These are phyloP conservation scores for Oleoguttula mirabilis DNA, from an alignment of 495 filamentous ascomycete genomes.

Conservation along the genomic window DNA sequence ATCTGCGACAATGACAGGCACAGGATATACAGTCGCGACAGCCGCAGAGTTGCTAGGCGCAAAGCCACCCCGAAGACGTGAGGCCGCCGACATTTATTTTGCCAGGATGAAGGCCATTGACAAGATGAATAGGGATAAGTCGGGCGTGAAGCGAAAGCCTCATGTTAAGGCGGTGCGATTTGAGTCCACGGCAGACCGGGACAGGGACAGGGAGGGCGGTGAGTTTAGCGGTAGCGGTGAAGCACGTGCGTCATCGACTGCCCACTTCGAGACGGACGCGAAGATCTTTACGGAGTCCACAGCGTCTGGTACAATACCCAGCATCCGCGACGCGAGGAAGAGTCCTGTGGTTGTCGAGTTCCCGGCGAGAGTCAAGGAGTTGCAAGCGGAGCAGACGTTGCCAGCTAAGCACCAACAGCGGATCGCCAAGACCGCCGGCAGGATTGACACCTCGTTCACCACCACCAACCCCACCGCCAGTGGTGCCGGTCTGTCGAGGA, in stretches of 20 bases:
- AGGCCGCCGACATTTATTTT: not conserved
- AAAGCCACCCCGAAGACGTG: slow-evolving; percentile 1
- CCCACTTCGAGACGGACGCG: too few relatives aligned
- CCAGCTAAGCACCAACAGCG: not conserved
- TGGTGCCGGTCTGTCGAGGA: not conserved
- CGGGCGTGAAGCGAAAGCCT: not conserved
- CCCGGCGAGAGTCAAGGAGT: not conserved
- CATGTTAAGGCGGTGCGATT: not conserved
- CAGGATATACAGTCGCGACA: not conserved
- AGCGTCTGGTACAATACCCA: not conserved
- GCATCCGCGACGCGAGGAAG: too few relatives aligned
- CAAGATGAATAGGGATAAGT: slow-evolving; percentile 2
- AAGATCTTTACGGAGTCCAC: too few relatives aligned
- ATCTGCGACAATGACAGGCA: too few relatives aligned
- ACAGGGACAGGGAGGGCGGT: not conserved
- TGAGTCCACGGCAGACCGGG: not conserved
- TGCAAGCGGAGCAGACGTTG: not conserved
- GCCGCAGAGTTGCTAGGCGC: slow-evolving; percentile 1
- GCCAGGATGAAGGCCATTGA: slow-evolving; percentile 1
- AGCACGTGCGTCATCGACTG: too few relatives aligned
- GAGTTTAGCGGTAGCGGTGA: too few relatives aligned
- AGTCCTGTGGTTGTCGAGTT: not conserved
- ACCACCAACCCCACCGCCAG: not conserved
- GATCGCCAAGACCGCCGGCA: not conserved
- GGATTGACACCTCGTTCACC: not conserved